Evolutionary conservation across 129 eudicot species (phyloP), one percentile per base, ranked within the genome.

Genomic region (Flaveria sonorensis): DNA sequence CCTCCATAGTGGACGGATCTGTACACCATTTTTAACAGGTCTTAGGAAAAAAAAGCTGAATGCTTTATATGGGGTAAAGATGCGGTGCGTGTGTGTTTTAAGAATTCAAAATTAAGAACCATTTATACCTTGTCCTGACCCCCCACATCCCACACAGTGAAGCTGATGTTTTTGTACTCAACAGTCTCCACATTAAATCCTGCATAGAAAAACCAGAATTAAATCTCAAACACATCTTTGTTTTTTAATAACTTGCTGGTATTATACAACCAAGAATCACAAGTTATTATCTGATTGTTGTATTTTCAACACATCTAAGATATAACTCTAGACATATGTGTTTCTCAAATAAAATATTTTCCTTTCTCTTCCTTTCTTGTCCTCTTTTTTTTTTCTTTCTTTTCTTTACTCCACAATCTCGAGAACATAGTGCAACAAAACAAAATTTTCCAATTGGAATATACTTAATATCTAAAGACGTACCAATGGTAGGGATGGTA

Each of bases 1-100:
- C 95, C 99, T 95, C 99, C 99, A 95, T 80, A 95, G 82, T 76
- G 99, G 99, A 88, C 99, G 99, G 79, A 95, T 95, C 99, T 95
- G 89, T 79, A 73, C 43, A 43, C 28, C 0, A 24, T 3, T 11
- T 24, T 48, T 48, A 48, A 3, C 13, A 55, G 4, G 62, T 55
- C 62, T 55, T 19, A 19, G 18, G 20, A 8, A 55, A 59, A 19
- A 30, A 10, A 14, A 10, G 13, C 36, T 21, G 24, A 59, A 59
- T 59, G 65, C 65, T 21, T 59, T 7, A 21, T 59, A 59, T 11
- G 4, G 7, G 24, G 26, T 18, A 3, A 1, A 10, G 68, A 63
- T 14, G 55, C 30, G 9, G 18, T 47, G 30, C 7, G 19, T 30
- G 30, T 28, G 8, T 61, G 6, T 18, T 26, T 1, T 42, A 3